These are phyloP conservation scores for Solanum ossicruentum DNA, from an alignment of 257 asterid species.

Conservation along the genomic window DNA sequence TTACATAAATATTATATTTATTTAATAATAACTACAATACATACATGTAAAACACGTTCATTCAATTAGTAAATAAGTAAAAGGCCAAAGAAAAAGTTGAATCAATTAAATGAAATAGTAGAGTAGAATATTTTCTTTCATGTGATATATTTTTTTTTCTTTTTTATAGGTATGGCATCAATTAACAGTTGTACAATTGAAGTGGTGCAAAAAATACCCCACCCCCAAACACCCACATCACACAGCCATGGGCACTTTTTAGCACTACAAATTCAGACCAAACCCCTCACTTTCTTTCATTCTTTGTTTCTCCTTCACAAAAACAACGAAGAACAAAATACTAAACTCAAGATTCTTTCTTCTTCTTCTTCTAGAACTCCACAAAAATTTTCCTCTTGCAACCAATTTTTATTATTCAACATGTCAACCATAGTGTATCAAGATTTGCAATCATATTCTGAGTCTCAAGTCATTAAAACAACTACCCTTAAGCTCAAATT, in stretches of 20 bases:
- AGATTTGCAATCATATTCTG: constrained; percentile 20
- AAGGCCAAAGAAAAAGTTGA: not conserved
- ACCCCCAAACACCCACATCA: not conserved
- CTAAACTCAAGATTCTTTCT: not conserved
- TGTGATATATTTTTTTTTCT: not conserved
- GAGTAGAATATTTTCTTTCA: not conserved
- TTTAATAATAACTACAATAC: no score
- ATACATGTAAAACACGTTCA: no score
- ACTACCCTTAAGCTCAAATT: constrained; percentile 38
- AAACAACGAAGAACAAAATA: not conserved
- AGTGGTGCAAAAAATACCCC: constrained; percentile 30
- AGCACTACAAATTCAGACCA: constrained; percentile 59
- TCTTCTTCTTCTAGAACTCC: not conserved
- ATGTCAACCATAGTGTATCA: constrained; percentile 55
- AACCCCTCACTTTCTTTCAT: constrained; percentile 21
- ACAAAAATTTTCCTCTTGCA: not conserved
- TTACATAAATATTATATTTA: no score
- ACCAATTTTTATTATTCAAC: not conserved
- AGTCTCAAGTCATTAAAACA: constrained; percentile 31
- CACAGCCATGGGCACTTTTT: constrained; percentile 11
- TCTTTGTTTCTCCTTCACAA: not conserved
- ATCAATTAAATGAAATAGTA: not conserved
- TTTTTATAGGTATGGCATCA: not conserved
- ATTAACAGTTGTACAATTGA: constrained; percentile 19
- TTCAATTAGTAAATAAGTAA: not conserved